A percentile compares a stretch with the other conserved stretches of the same genome.
phyloP scores from a whole-genome alignment of 352 stramenopile species.

The Phytophthora pistaciae region DNA sequence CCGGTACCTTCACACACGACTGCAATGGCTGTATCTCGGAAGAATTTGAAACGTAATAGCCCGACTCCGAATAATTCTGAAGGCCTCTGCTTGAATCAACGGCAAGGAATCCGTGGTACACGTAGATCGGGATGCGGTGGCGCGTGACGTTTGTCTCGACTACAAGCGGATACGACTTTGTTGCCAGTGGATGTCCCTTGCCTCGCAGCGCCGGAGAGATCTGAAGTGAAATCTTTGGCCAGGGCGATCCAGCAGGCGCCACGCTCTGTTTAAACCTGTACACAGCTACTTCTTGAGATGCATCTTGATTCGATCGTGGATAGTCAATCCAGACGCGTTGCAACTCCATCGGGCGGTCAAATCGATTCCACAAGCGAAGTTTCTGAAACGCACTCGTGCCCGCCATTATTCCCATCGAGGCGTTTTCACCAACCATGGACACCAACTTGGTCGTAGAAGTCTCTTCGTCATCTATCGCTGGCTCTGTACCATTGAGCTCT shows the following conservation, averaged over 20 bases:
- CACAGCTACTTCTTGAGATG: slow-evolving; percentile 35
- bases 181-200: slow-evolving; percentile 3
- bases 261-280: slow-evolving; percentile 37
- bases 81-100: slow-evolving; percentile 38
- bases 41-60: slow-evolving; percentile 18
- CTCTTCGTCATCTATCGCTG: slow-evolving; percentile 3
- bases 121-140: slow-evolving; percentile 39
- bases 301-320: slow-evolving; percentile 4
- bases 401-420: slow-evolving; percentile 23
- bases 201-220: slow-evolving; percentile 24
- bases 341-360: slow-evolving; percentile 52
- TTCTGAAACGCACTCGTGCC: slow-evolving; percentile 28
- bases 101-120: slow-evolving; percentile 51
- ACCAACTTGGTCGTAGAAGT: slow-evolving; percentile 12
- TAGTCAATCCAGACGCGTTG: slow-evolving; percentile 51
- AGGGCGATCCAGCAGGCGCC: slow-evolving; percentile 33
- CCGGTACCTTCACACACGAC: slow-evolving; percentile 22
- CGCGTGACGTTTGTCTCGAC: slow-evolving; percentile 56
- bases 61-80: slow-evolving; percentile 27
- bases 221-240: slow-evolving; percentile 41
- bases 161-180: slow-evolving; percentile 34
- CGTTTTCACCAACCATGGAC: slow-evolving; percentile 24
- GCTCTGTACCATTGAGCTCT: slow-evolving; percentile 8
- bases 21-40: slow-evolving; percentile 10
- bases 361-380: slow-evolving; percentile 47